Evolutionary conservation across 495 filamentous ascomycete species (phyloP), one percentile per base, ranked within the genome.

Genomic region (Aspergillus diversus): DNA sequence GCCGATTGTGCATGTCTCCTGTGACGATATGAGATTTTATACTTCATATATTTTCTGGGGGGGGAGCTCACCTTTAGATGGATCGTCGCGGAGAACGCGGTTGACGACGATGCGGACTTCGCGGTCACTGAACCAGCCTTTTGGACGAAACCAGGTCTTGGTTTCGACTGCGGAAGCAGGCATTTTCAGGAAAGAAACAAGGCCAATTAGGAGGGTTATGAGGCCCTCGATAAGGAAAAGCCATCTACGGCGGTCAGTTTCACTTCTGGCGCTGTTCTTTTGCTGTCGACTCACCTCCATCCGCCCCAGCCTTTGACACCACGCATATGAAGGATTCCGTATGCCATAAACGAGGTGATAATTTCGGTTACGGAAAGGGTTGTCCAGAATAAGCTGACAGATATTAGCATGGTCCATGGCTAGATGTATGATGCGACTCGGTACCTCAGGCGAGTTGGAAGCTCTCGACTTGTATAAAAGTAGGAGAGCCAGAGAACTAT

Each of bases 401-500:
- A 17, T 7, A 42, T 53, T 43, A 43, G 49, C n/a, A 32, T n/a
- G 16, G 76, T 61, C 75, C 12, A 31, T 27, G 11, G 35, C 7
- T 6, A 56, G 7, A n/a, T n/a, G 17, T 16, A 56, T 34, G 27
- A 4, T 31, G 16, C 6, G 39, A 7, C 21, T 27, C 11, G 56
- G 31, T 87, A 75, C 84, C 58, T 60, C 16, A 60, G 17, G 0
- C 58, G 48, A 6, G 58, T 60, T 5, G 58, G 58, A 11, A 60
- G 78, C 65, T 89, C 88, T 33, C 81, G 77, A 54, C 81, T 79
- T 1, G 58, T 89, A 67, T 87, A 90, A 66, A 89, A 92, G 70
- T 92, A 92, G 1, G 85, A 87, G 4, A 91, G 77, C 69, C 89
- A 92, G 1, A 92, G 72, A 15, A 86, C 66, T 12, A 75, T 71